A percentile compares a stretch with the other conserved stretches of the same genome.
Conservation (phyloP, 441 rosid genomes). For the Croton laevigatus region DNA sequence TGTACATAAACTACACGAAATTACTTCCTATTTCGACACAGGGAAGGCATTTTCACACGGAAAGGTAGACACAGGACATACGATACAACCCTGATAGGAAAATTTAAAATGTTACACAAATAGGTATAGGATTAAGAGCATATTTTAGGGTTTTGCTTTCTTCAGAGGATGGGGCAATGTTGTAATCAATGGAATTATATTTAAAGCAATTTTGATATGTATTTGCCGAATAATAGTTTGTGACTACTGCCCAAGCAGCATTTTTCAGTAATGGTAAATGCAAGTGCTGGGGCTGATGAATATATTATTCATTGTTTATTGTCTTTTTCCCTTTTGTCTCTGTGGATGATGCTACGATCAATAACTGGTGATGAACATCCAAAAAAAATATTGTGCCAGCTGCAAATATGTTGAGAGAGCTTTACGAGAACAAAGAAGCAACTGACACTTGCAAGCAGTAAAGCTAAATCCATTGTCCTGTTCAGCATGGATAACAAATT, state of each 20-base stretch:
- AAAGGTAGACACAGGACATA: too few relatives aligned
- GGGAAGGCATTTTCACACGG: not conserved
- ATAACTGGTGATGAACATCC: too few relatives aligned
- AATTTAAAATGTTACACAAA: not conserved
- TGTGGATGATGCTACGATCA: not conserved
- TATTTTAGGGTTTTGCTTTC: not conserved
- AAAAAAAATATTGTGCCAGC: conserved; percentile 20
- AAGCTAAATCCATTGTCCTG: conserved; percentile 34
- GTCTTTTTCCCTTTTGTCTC: too few relatives aligned
- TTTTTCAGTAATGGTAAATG: not conserved
- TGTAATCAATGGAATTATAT: not conserved
- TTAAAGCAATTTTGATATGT: not conserved
- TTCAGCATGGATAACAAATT: not conserved
- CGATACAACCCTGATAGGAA: not conserved
- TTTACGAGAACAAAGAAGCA: conserved; percentile 37
- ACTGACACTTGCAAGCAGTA: conserved; percentile 26
- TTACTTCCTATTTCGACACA: not conserved
- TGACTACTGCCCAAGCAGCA: not conserved
- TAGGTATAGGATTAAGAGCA: conserved; percentile 4
- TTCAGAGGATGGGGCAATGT: too few relatives aligned
- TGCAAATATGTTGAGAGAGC: conserved; percentile 28
- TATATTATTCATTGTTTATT: too few relatives aligned
- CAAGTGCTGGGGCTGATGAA: not conserved
- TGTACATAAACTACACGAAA: conserved; percentile 7
- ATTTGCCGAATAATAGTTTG: not conserved